Conservation (phyloP, 495 filamentous ascomycete species). For the Xylaria bambusicola region DNA sequence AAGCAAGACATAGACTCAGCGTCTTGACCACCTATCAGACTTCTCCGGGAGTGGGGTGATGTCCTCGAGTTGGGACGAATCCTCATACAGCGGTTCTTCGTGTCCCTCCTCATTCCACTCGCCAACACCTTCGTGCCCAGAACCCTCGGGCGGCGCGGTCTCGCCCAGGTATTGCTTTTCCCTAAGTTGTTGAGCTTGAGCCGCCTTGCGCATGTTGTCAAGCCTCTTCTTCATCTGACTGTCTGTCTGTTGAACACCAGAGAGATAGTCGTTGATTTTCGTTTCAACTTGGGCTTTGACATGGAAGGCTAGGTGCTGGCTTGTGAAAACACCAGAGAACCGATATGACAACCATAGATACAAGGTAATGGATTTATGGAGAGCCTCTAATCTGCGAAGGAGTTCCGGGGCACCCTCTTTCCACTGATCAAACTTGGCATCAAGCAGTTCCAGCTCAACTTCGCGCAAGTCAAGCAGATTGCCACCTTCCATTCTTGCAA, state of each 20-base stretch:
- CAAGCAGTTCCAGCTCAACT: conserved; percentile 70
- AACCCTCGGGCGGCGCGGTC: background rate
- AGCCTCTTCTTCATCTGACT: conserved; percentile 20
- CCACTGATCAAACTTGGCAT: conserved; percentile 39
- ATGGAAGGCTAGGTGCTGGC: conserved; percentile 74
- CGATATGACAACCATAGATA: conserved; percentile 85
- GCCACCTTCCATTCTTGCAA: conserved; percentile 65
- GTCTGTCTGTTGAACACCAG: conserved; percentile 30
- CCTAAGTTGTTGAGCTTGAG: conserved; percentile 12
- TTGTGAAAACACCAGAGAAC: conserved; percentile 75
- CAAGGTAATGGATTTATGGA: conserved; percentile 80
- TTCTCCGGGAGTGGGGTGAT: background rate
- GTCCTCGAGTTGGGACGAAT: conserved; percentile 11
- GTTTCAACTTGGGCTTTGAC: conserved; percentile 78
- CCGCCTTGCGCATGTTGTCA: conserved; percentile 25
- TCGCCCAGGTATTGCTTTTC: conserved; percentile 24
- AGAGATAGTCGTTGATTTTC: conserved; percentile 69
- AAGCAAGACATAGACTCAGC: background rate
- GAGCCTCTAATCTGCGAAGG: conserved; percentile 64
- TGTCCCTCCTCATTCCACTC: conserved; percentile 27
- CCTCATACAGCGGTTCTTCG: conserved; percentile 31
- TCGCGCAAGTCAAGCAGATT: conserved; percentile 63
- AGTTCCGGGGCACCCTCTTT: conserved; percentile 50
- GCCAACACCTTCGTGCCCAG: conserved; percentile 29
- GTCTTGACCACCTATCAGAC: no score